Evolutionary conservation across 371 early-diverging fungal species (phyloP).

Genomic region (Mortierella sp.): DNA sequence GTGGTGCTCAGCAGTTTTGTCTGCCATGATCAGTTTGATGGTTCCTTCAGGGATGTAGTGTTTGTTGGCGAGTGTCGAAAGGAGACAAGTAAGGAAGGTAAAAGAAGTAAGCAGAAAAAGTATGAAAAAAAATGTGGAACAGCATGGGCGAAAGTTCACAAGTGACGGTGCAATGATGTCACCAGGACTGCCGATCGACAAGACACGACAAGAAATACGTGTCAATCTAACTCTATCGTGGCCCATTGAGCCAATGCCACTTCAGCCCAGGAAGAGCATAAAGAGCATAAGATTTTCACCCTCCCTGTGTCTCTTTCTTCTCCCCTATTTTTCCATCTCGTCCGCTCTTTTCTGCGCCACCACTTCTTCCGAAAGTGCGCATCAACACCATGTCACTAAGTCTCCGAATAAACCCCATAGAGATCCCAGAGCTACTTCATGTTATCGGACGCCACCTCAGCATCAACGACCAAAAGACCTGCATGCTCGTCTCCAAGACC

Average conservation of each 20-base stretch:
- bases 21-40: conserved; percentile 6
- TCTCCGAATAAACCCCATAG: conserved; percentile 31
- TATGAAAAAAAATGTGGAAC: too few relatives aligned
- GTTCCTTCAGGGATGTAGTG: neutral
- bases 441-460: conserved; percentile 31
- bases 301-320: neutral
- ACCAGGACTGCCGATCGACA: too few relatives aligned
- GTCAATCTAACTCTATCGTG: too few relatives aligned
- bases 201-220: too few relatives aligned
- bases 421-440: conserved; percentile 37
- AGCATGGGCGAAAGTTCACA: too few relatives aligned
- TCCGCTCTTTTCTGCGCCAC: neutral
- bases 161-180: too few relatives aligned
- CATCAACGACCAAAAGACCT: conserved; percentile 19
- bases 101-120: too few relatives aligned
- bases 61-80: too few relatives aligned
- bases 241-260: too few relatives aligned
- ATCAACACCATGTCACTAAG: conserved; percentile 15
- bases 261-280: too few relatives aligned
- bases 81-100: too few relatives aligned
- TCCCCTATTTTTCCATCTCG: neutral
- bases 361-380: too few relatives aligned
- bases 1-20: conserved; percentile 19
- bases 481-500: conserved; percentile 32
- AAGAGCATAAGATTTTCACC: neutral